Base-by-base conservation (phyloP, 2,329 filamentous ascomycete genomes). In the Domatiomyces globalis region DNA sequence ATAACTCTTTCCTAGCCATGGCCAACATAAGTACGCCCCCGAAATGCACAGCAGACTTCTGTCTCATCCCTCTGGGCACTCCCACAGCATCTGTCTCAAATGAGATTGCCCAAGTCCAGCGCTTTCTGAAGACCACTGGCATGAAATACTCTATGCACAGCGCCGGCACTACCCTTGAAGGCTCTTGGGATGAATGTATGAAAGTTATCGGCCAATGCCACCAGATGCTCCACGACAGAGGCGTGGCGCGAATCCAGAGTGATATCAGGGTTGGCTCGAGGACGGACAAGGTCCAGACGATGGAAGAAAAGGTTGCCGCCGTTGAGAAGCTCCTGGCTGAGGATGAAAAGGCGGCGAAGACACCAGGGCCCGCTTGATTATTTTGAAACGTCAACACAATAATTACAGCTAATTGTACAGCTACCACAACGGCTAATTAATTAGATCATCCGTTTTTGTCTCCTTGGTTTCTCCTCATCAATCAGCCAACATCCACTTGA, bases 81-180 rank as follows among this genome's bases (percentile, higher is more conserved):
- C 81, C 80, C 47, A 81, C 70, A 43, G 75, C 80, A 49, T 88
- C 85, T 1, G 84, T 90, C 15, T 84, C 86, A 4, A 79, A 83
- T 59, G 85, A 96, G 65, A 81, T 98, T 27, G 90, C 90, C 33
- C 82, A 85, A 56, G 87, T 96, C 39, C 90, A 96, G 71, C 80
- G 83, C 52, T 75, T 96, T 36, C 76, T 98, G 61, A 81, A 84
- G 67, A 80, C 79, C 50, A 92, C 84, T 60, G 87, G 87, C 1
- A 67, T 96, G 56, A 82, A 80, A 57, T 90, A 89, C 65, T 81
- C 78, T 46, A 92, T 96, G 87, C 90, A 96, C 69, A 89, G 86
- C 22, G 89, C 88, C 1, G 92, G 90, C 10, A 95, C 90, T 0
- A 96, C 90, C 0, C 78, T 96, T 51, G 90, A 96, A 72, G 92